Evolutionary conservation across 768 basidiomycete genomes (phyloP), one percentile per base, ranked within the genome.

Genomic region (Suillus tomentosus): DNA sequence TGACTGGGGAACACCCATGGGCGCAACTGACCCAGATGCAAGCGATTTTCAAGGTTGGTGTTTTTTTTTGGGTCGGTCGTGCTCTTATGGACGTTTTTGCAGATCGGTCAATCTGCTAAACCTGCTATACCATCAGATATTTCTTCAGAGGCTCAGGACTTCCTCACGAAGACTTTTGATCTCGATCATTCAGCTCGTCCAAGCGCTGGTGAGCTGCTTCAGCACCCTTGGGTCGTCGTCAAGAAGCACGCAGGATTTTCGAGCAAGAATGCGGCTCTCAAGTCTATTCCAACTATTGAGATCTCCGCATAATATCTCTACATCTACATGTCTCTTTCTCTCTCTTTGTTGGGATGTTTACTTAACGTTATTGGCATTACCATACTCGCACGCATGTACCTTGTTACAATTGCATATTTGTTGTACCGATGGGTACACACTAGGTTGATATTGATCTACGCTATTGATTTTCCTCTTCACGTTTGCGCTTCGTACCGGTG

Each of bases 21-120:
- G 93, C 96, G 0, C 92, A 96, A 67, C 82, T 99, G 48, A 95
- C 91, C 6, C 97, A 99, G 78, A 99, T 98, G 96, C 97, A 99
- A 78, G 97, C 96, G 48, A 97, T 99, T 67, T 99, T 97, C 83
- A 94, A 95, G 83, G 96, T 94, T 64, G 47, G 53, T 1, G 5
- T 4, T 27, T 17, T 42, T 15, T 58, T 19, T 42, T 42, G 7
- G 40, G 15, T 56, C 61, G 43, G 39, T 62, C 22, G 60, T 57
- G 2, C 15, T 40, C 45, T 27, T 47, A 31, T n/a, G 22, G 24
- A 48, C 22, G 19, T 57, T 31, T 13, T 15, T 62, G 19, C 68
- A 98, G 94, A 98, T 99, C 71, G 96, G 96, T 7, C 92, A 94
- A 17, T 91, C 88, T 14, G 90, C 91, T 13, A 89, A 89, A 72